Base-by-base conservation (phyloP, 208 protist species). In the Leishmania braziliensis region DNA sequence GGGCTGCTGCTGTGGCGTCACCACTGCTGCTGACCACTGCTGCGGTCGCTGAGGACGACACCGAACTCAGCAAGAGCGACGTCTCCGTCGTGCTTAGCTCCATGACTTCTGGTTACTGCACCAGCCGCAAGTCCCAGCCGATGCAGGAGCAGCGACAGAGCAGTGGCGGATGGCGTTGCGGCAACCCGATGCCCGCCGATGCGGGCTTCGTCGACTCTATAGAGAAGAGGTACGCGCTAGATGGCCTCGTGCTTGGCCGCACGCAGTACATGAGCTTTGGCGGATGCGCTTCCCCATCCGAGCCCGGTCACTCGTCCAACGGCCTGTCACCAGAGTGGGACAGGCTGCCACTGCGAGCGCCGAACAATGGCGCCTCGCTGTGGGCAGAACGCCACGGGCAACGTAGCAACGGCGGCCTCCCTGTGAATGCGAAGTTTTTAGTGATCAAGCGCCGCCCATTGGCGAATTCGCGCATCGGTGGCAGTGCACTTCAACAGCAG, bases 1-100 rank as follows among this genome's bases (percentile, higher is more conserved):
- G 3, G 36, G 46, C 62, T 18, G 56, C 36, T 3, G n/a, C 53
- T 46, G 73, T 18, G 3, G 78, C 14, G 12, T 72, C 54, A 26
- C 82, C 85, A 20, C 36, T 60, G 5, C 79, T 46, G 12, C 50
- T 80, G 36, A 85, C 81, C 51, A 81, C 60, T 65, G 71, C 83
- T 50, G 83, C 81, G 33, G 77, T 85, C 43, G 85, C 83, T 77
- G 77, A 79, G n/a, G 69, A 85, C 68, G 79, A 62, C 10, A 79
- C 68, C 23, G 68, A 79, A 60, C 51, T 85, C 56, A 77, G 65
- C 3, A 75, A 81, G 75, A 78, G 68, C 0, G 76, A 58, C 39
- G 58, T 83, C 23, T 88, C 81, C 1, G 69, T 85, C 29, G 83
- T 77, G 20, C 77, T 82, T 63, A 82, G 77, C 51, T 75, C 78